These are phyloP conservation scores for Gyromitra esculenta DNA, from an alignment of 2,329 filamentous ascomycete genomes.

Conservation along the genomic window DNA sequence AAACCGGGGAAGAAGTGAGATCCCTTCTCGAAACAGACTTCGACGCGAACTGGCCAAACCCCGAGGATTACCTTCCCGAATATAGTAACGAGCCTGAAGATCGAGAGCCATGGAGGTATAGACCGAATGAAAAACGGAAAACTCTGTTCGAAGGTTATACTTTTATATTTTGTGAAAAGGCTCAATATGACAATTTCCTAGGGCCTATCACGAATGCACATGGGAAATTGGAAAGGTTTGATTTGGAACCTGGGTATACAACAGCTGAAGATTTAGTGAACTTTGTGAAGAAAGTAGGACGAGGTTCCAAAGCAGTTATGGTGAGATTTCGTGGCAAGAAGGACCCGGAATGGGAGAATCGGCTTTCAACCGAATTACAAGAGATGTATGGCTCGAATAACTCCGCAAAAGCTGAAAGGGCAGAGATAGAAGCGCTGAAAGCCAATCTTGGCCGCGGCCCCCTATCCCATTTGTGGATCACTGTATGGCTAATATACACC, in stretches of 20 bases:
- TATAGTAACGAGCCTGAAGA: constrained; percentile 78
- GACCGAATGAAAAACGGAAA: constrained; percentile 72
- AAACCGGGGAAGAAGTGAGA: constrained; percentile 56
- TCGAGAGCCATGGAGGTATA: constrained; percentile 74
- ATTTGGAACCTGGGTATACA: constrained; percentile 71
- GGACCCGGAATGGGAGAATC: constrained; percentile 72
- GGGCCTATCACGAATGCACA: constrained; percentile 79
- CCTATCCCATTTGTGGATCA: neutral
- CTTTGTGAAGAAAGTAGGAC: constrained; percentile 76
- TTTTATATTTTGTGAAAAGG: constrained; percentile 82
- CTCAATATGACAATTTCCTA: constrained; percentile 79
- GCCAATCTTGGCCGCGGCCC: neutral
- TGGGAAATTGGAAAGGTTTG: constrained; percentile 79
- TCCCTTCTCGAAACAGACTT: constrained; percentile 81
- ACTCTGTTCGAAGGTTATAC: constrained; percentile 86
- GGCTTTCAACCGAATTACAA: constrained; percentile 76
- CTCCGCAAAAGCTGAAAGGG: constrained; percentile 6
- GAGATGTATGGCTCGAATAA: constrained; percentile 50
- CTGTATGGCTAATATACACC: constrained; percentile 40
- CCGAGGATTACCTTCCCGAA: constrained; percentile 76
- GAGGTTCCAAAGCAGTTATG: constrained; percentile 79
- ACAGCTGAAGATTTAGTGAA: constrained; percentile 78
- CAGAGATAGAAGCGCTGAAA: constrained; percentile 14
- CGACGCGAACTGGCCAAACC: constrained; percentile 78
- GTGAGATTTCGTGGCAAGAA: constrained; percentile 72